Evolutionary conservation across 2,329 filamentous ascomycete genomes (phyloP).

Genomic region (Pseudogymnoascus sp.): DNA sequence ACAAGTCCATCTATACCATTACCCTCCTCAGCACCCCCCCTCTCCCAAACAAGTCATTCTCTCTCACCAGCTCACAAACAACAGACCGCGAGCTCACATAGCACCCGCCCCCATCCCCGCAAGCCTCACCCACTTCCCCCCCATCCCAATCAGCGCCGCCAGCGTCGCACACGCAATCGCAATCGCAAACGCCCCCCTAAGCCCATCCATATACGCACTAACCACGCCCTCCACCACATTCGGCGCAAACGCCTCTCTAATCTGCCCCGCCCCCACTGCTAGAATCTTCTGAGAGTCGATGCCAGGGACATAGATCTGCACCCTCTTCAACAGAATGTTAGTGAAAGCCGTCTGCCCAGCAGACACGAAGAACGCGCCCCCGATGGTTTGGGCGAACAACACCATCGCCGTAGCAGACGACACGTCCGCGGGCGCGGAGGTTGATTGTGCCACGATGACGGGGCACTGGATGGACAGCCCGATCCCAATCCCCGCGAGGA

Average conservation of each 20-base stretch:
- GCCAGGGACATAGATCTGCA: slow-evolving; percentile 29
- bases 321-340: slow-evolving; percentile 34
- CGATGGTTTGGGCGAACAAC: slow-evolving; percentile 40
- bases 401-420: slow-evolving; percentile 38
- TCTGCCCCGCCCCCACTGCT: slow-evolving; percentile 43
- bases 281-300: slow-evolving; percentile 32
- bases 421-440: slow-evolving; percentile 36
- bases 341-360: slow-evolving; percentile 40
- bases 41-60: not conserved
- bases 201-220: slow-evolving; percentile 52
- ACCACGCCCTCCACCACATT: slow-evolving; percentile 47
- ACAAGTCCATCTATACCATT: not conserved
- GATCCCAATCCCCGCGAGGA: slow-evolving; percentile 45
- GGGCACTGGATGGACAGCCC: slow-evolving; percentile 45
- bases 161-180: slow-evolving; percentile 40
- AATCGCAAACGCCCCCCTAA: slow-evolving; percentile 55
- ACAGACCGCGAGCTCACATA: not conserved
- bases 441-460: slow-evolving; percentile 30
- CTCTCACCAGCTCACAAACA: not conserved
- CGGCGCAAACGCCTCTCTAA: slow-evolving; percentile 42
- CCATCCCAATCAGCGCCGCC: slow-evolving; percentile 29
- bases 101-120: not conserved
- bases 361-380: slow-evolving; percentile 42
- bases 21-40: not conserved
- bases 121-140: slow-evolving; percentile 28